Evolutionary conservation across 2,329 filamentous ascomycete genomes (phyloP).

Genomic region (Penicillium sp.): DNA sequence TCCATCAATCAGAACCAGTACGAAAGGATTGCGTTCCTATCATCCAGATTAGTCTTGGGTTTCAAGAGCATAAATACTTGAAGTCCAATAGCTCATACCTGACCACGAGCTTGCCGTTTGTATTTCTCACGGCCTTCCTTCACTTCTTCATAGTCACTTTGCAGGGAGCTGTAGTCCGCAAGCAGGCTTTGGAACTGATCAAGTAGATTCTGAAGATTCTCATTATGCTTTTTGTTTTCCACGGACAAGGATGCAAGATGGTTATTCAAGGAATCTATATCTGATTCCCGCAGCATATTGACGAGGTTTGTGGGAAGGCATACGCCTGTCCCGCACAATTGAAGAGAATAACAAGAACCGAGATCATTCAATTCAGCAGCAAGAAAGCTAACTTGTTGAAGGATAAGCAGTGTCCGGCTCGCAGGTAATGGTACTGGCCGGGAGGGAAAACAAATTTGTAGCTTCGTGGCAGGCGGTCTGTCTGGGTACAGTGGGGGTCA

Average conservation of each 20-base stretch:
- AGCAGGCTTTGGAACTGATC: constrained; percentile 47
- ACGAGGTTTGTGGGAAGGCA: constrained; percentile 14
- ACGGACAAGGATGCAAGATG: constrained; percentile 17
- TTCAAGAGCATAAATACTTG: background rate
- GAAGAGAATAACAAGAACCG: background rate
- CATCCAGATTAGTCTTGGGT: constrained; percentile 8
- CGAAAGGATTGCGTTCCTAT: constrained; percentile 56
- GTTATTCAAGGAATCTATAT: constrained; percentile 25
- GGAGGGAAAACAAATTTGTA: constrained; percentile 11
- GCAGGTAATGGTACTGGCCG: background rate
- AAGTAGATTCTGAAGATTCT: constrained; percentile 34
- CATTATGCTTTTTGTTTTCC: constrained; percentile 30
- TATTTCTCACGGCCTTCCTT: constrained; percentile 54
- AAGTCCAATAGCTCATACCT: constrained; percentile 28
- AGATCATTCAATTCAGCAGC: constrained; percentile 10
- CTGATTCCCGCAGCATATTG: constrained; percentile 24
- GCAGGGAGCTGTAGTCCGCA: constrained; percentile 55
- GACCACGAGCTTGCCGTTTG: constrained; percentile 51
- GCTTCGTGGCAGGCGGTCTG: constrained; percentile 15
- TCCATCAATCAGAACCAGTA: constrained; percentile 61
- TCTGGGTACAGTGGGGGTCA: constrained; percentile 1
- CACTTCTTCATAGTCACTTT: constrained; percentile 58
- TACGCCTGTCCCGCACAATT: constrained; percentile 17
- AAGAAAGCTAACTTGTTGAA: background rate
- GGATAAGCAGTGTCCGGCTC: background rate